Base-by-base conservation (phyloP, 140 eudicot species). In the Erigeron philadelphicus region DNA sequence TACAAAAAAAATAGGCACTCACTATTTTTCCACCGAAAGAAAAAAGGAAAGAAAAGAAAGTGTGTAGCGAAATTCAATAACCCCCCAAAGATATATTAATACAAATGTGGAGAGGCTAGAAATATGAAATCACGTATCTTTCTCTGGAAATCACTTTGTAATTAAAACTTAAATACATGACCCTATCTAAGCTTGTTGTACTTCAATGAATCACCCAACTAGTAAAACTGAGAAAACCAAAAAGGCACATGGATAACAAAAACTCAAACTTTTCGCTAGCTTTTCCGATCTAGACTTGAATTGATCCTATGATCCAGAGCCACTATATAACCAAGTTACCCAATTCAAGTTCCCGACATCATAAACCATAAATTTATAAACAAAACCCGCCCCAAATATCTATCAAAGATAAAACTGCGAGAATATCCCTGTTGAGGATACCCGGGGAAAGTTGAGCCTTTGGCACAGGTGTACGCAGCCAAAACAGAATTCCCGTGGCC, bases 221-320 rank as follows among this genome's bases (percentile, higher is more conserved):
- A n/a, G n/a, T n/a, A 64, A 64, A 41, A 9, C 44, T 31, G 11
- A 67, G 56, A 17, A 0, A 46, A 45, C 38, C 12, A 2, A 6
- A 66, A 56, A 75, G 50, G 54, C 25, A 1, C 49, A 55, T 52
- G 2, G 45, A 10, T 43, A 65, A 53, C 57, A 52, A 64, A 73
- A 6, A 23, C 66, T 65, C 43, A 9, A 74, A 7, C 42, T n/a
- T 25, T 54, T 57, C 21, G n/a, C 1, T 48, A 65, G 54, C 55
- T 23, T 50, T 73, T 21, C 19, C 0, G 0, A 64, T 44, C 71
- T 52, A 18, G 65, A 45, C 56, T 18, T 31, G 46, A 41, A 40
- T 65, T 23, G 44, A 55, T 58, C 49, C 10, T 61, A 5, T 65
- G 15, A 45, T 0, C 1, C 44, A 6, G 11, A 19, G 25, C 25